Conservation (phyloP, 805 yeast species). For the Clavispora fructus region DNA sequence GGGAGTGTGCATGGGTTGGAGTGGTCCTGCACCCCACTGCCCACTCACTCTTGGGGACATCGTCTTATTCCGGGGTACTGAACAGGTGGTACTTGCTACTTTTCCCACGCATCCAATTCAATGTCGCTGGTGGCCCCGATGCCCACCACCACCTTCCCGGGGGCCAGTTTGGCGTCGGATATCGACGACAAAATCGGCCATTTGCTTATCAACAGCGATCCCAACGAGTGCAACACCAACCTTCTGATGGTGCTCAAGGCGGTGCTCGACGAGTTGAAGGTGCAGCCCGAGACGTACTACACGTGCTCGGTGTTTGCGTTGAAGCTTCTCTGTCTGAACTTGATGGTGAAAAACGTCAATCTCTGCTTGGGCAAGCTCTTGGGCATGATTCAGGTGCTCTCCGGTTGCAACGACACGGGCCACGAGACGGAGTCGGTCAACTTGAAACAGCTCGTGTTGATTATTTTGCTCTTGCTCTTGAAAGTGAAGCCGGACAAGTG, state of each 20-base stretch:
- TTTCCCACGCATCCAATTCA: background rate
- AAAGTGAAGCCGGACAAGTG: slow-evolving; percentile 26
- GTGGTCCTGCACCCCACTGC: background rate
- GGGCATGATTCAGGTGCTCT: slow-evolving; percentile 26
- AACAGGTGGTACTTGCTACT: background rate
- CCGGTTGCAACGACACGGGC: slow-evolving; percentile 9
- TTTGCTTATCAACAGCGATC: slow-evolving; percentile 32
- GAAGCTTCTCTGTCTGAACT: slow-evolving; percentile 31
- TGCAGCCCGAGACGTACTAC: slow-evolving; percentile 22
- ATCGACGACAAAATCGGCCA: slow-evolving; percentile 9
- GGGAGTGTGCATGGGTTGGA: background rate
- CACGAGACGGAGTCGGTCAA: slow-evolving; percentile 13
- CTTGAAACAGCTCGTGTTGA: slow-evolving; percentile 32
- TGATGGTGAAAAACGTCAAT: slow-evolving; percentile 31
- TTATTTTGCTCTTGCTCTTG: slow-evolving; percentile 27
- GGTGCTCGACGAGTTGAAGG: slow-evolving; percentile 25
- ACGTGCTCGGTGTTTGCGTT: slow-evolving; percentile 29
- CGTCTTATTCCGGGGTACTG: background rate
- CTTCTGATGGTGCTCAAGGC: slow-evolving; percentile 29
- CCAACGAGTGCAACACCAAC: slow-evolving; percentile 35
- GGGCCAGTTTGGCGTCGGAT: background rate
- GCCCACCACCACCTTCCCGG: background rate
- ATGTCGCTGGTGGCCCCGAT: background rate
- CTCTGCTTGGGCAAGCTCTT: slow-evolving; percentile 36
- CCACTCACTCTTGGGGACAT: background rate